A percentile compares a stretch with the other conserved stretches of the same genome.
These are phyloP conservation scores for Zygotorulaspora mrakii DNA, from an alignment of 1,139 yeast species.

Conservation along the genomic window DNA sequence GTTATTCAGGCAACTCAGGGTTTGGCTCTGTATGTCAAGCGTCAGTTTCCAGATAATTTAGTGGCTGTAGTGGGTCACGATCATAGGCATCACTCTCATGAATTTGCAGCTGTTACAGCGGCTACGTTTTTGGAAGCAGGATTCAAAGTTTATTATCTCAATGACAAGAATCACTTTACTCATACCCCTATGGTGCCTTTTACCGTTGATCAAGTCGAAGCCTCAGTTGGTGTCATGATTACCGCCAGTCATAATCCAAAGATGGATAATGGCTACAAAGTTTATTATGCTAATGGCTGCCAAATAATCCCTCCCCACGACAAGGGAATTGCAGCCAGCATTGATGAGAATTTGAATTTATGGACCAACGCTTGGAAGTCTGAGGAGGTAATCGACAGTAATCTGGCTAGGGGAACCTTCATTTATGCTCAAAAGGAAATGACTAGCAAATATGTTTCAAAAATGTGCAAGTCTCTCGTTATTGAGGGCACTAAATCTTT, in stretches of 20 bases:
- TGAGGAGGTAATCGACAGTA: conserved; percentile 36
- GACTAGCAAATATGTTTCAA: conserved; percentile 27
- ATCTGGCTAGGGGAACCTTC: conserved; percentile 20
- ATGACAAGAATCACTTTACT: conserved; percentile 45
- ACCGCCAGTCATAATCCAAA: conserved; percentile 98
- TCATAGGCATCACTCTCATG: conserved; percentile 74
- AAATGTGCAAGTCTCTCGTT: conserved; percentile 21
- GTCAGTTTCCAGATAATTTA: conserved; percentile 39
- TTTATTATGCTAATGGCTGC: conserved; percentile 89
- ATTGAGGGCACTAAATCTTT: conserved; percentile 17
- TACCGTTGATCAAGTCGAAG: conserved; percentile 58
- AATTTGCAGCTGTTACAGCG: conserved; percentile 78
- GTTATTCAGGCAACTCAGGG: conserved; percentile 93
- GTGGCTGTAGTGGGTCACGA: conserved; percentile 85
- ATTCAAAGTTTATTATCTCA: conserved; percentile 64
- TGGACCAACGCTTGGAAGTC: conserved; percentile 54
- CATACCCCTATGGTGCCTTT: conserved; percentile 95
- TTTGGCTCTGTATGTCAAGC: conserved; percentile 56
- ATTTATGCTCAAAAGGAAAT: conserved; percentile 39
- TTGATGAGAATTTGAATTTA: conserved; percentile 59
- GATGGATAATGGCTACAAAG: conserved; percentile 90
- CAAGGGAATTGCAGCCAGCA: conserved; percentile 59
- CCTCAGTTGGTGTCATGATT: conserved; percentile 87
- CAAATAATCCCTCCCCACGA: conserved; percentile 95
- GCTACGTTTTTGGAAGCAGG: conserved; percentile 68